Base-by-base conservation (phyloP, 495 filamentous ascomycete genomes). In the Hypoxylon lenormandii region DNA sequence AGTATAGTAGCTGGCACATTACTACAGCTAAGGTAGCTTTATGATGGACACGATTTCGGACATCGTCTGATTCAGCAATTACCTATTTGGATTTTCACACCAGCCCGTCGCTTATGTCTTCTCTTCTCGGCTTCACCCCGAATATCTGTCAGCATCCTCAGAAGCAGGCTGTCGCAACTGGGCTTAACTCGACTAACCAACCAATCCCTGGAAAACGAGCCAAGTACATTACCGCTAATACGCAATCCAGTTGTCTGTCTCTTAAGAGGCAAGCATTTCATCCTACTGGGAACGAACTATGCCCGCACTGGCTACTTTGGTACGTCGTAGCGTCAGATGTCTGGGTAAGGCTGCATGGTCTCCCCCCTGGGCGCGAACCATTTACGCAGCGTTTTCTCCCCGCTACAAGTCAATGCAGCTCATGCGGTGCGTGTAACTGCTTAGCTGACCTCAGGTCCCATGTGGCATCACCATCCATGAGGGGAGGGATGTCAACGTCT, bases 261-360 rank as follows among this genome's bases (percentile, higher is more conserved):
- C 10, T 7, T 8, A 33, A 33, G 6, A 8, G 30, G 3, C 30
- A 8, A 1, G 6, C 6, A 33, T 33, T 1, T 33, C 30, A 33
- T 33, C 30, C 30, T 33, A 33, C 7, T 28, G 26, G 26, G 3
- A 28, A 7, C 3, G 3, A 28, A 28, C 7, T 7, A 28, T 23
- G 7, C n/a, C 10, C 16, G 45, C 46, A 49, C 22, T 49, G 11
- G 19, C 22, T 49, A 26, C 19, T 11, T n/a, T 4, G 22, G 19
- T 28, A 49, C 46, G 4, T 49, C 21, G 46, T 7, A 3, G 2
- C 12, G 47, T 54, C 53, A n/a, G n/a, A n/a, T n/a, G n/a, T 45
- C 26, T 46, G 19, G 26, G 40, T 48, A 64, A 70, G 66, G 66
- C 66, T 70, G 66, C 60, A 33, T 33, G 4, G 10, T 33, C 10